phyloP scores from a whole-genome alignment of 106 monocot genomes.

The Phalaenopsis aphrodite region DNA sequence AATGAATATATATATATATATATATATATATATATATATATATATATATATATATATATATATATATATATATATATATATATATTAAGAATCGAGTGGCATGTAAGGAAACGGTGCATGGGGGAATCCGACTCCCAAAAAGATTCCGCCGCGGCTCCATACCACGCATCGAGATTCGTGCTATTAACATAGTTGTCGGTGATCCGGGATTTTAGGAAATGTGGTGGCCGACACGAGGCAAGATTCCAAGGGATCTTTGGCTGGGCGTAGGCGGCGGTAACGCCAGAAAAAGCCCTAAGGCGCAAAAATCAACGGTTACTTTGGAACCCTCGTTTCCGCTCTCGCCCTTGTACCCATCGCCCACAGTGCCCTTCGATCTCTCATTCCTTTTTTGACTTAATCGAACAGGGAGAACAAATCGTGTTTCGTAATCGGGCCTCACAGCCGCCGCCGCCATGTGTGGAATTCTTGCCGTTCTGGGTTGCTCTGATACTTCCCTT shows the following conservation, averaged over 20 bases:
- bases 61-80: too few species aligned
- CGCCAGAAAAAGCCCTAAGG: neutral
- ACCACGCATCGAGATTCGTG: too few species aligned
- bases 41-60: too few species aligned
- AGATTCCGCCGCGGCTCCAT: too few species aligned
- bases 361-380: neutral
- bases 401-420: neutral
- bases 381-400: neutral
- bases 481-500: constrained; percentile 68
- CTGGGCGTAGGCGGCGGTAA: neutral
- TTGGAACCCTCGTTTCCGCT: neutral
- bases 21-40: too few species aligned
- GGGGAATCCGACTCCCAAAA: too few species aligned
- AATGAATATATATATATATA: too few species aligned
- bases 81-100: too few species aligned
- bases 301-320: constrained; percentile 2
- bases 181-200: too few species aligned
- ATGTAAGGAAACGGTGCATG: too few species aligned
- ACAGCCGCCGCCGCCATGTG: constrained; percentile 45
- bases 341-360: neutral
- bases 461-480: constrained; percentile 94
- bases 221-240: too few species aligned
- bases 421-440: neutral
- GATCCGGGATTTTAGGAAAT: too few species aligned
- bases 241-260: neutral